phyloP scores from a whole-genome alignment of 192 early-diverging fungal genomes.

The Spinellus fusiger region DNA sequence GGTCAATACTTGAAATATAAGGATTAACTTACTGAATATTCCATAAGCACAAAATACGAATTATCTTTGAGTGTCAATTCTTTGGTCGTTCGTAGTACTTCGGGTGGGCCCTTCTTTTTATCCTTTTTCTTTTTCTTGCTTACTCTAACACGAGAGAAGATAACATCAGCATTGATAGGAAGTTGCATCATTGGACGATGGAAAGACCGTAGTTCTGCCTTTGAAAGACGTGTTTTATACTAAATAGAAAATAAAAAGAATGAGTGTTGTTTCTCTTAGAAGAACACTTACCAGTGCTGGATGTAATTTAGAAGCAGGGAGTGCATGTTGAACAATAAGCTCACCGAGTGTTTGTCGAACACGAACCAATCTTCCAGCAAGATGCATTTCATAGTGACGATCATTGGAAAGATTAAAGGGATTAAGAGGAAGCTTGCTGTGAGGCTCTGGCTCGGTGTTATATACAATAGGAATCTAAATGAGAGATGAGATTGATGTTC shows the following conservation, averaged over 20 bases:
- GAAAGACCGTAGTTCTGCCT: constrained; percentile 79
- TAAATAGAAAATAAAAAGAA: constrained; percentile 23
- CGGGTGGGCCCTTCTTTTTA: constrained; percentile 59
- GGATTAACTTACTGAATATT: constrained; percentile 64
- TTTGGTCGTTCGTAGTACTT: constrained; percentile 73
- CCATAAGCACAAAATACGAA: constrained; percentile 74
- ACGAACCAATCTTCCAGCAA: constrained; percentile 59
- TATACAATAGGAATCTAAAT: constrained; percentile 14
- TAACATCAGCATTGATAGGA: constrained; percentile 49
- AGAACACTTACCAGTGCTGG: constrained; percentile 53
- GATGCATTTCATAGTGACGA: constrained; percentile 71
- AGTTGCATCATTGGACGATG: constrained; percentile 79
- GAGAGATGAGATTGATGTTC: not conserved
- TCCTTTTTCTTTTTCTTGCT: constrained; percentile 72
- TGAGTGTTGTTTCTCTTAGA: constrained; percentile 7
- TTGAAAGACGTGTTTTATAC: constrained; percentile 81
- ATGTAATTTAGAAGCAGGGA: constrained; percentile 80
- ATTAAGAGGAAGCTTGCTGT: constrained; percentile 56
- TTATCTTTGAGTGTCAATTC: constrained; percentile 89
- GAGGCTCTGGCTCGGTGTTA: constrained; percentile 50
- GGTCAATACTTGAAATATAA: not conserved
- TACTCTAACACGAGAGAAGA: constrained; percentile 70
- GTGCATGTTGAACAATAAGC: constrained; percentile 77
- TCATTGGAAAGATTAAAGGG: constrained; percentile 89
- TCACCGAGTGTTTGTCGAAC: constrained; percentile 87